phyloP scores from a whole-genome alignment of 768 basidiomycete genomes.

The Psilocybe azurescens region DNA sequence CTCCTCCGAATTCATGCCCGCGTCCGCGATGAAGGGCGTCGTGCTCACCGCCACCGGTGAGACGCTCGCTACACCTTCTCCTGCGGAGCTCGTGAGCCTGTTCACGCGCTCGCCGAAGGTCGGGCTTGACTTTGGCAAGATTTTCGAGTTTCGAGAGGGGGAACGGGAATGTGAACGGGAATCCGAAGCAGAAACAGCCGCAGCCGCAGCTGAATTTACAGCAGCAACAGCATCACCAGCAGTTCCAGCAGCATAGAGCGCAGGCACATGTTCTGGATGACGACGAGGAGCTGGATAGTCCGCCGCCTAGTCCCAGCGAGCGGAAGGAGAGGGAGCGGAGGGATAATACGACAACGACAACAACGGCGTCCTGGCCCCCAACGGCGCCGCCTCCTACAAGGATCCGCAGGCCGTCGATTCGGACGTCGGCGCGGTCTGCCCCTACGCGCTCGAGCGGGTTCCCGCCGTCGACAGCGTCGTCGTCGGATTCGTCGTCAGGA shows the following conservation, averaged over 20 bases:
- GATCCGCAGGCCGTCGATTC: constrained; percentile 44
- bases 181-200: neutral
- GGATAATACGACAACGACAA: constrained; percentile 12
- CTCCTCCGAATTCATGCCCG: constrained; percentile 38
- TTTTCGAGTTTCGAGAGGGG: constrained; percentile 71
- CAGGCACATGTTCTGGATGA: constrained; percentile 26
- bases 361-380: neutral
- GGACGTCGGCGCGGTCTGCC: no score
- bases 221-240: no score
- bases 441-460: neutral
- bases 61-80: constrained; percentile 71
- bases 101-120: constrained; percentile 71
- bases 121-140: constrained; percentile 76
- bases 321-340: constrained; percentile 44
- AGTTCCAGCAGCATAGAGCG: no score
- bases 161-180: neutral
- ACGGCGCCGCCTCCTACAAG: constrained; percentile 46
- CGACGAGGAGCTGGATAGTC: constrained; percentile 31
- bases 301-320: constrained; percentile 54
- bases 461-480: constrained; percentile 32
- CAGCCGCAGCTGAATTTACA: neutral
- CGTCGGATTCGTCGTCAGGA: constrained; percentile 25
- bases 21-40: constrained; percentile 78
- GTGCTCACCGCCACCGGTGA: constrained; percentile 82
- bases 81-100: constrained; percentile 66